Base-by-base conservation (phyloP, 1,139 yeast genomes). In the Geotrichum reessii region DNA sequence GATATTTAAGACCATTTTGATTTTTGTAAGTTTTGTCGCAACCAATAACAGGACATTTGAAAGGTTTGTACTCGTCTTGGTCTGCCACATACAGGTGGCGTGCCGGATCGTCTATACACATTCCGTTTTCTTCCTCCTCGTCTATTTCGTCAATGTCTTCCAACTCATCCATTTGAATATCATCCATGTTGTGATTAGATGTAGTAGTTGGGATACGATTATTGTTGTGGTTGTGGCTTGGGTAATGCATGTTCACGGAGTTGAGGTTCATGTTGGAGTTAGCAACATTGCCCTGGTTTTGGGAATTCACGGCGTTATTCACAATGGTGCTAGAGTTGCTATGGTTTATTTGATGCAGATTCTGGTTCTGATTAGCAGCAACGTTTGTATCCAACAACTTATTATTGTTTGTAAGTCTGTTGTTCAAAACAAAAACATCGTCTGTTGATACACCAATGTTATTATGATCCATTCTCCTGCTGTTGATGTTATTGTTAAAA, bases 11-110 rank as follows among this genome's bases (percentile, higher is more conserved):
- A 14, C 99, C 99, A 71, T 93, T 93, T 75, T 93, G 99, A 73
- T 93, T 93, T 77, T 93, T 93, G 75, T 93, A 93, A 44, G 95
- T 92, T 78, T 93, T 93, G 68, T 92, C 98, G 74, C 99, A 93
- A 5, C 99, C 99, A 69, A 91, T 88, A 49, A 93, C 99, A 0
- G 98, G 99, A 76, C 99, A 93, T 72, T 87, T 91, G 77, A 87
- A 93, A 24, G 99, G 99, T 73, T 93, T 86, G 71, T 90, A 90
- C 67, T 91, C 97, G 62, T 88, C 93, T 64, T 86, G 86, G 73
- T 92, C 97, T 79, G 89, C 85, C 50, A 91, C 96, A 70, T 92
- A 92, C 61, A 93, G 76, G 69, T 92, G 95, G 64, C 98, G 82
- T 0, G 97, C 97, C 0, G 98, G 98, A 72, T 92, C 97, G 63